A percentile compares a stretch with the other conserved stretches of the same genome.
Conservation (phyloP, 805 yeast genomes). For the Starmerella geochares region DNA sequence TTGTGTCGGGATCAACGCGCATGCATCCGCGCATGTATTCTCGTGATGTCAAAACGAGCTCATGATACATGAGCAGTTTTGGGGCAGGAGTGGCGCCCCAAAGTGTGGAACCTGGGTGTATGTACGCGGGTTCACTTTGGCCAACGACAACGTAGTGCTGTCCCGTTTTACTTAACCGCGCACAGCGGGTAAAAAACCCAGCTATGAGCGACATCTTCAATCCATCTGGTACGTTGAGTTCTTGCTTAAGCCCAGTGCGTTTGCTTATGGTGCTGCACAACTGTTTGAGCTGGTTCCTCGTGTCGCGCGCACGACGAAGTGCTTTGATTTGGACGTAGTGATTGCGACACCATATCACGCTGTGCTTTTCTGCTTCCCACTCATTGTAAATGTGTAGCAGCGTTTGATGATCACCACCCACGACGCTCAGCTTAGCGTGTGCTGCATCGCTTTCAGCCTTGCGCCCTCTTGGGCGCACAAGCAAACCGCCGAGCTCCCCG, state of each 20-base stretch:
- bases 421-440: slow-evolving; percentile 62
- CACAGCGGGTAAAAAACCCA: slow-evolving; percentile 61
- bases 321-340: slow-evolving; percentile 74
- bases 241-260: slow-evolving; percentile 41
- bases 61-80: slow-evolving; percentile 68
- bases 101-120: slow-evolving; percentile 79
- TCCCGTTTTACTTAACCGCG: slow-evolving; percentile 49
- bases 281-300: slow-evolving; percentile 55
- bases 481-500: slow-evolving; percentile 67
- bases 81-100: slow-evolving; percentile 68
- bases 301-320: slow-evolving; percentile 67
- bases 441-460: slow-evolving; percentile 66
- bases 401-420: slow-evolving; percentile 75
- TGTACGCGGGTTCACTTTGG: slow-evolving; percentile 40
- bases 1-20: slow-evolving; percentile 72
- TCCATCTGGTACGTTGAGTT: slow-evolving; percentile 52
- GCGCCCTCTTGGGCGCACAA: slow-evolving; percentile 71
- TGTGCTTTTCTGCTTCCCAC: slow-evolving; percentile 56
- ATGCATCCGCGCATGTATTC: slow-evolving; percentile 81
- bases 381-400: slow-evolving; percentile 64
- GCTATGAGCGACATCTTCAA: slow-evolving; percentile 52
- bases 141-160: slow-evolving; percentile 31
- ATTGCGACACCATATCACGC: slow-evolving; percentile 65
- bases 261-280: slow-evolving; percentile 38
- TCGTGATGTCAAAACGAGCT: slow-evolving; percentile 70